Base-by-base conservation (phyloP, 2,329 filamentous ascomycete genomes). In the Curvularia sp. region DNA sequence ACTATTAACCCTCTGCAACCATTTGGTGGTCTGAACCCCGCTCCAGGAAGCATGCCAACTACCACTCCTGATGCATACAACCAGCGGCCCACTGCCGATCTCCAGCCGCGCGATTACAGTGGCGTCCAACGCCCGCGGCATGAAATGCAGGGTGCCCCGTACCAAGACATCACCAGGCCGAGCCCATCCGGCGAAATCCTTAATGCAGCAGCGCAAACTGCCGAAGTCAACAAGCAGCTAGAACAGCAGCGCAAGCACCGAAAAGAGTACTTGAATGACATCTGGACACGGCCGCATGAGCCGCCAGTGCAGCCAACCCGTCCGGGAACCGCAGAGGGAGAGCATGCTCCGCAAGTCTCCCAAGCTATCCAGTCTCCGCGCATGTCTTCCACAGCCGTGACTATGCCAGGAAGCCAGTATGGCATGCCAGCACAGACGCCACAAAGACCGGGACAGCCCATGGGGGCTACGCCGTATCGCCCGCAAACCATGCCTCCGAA, bases 201-300 rank as follows among this genome's bases (percentile, higher is more conserved):
- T 64, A 89, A 90, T 46, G 93, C 97, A 76, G 92, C 93, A 28
- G 88, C 92, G 50, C 92, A 96, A 63, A 90, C 94, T 18, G 92
- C 92, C 57, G 94, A 98, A 67, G 96, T 90, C 80, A 98, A 94
- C 80, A 92, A 95, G 69, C 85, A 86, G 47, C 83, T 98, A 51
- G 92, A 90, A 70, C 86, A 90, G 67, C 90, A 93, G 76, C 89
- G 94, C 58, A 87, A 88, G 39, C 89, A 90, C 78, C 90, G 95
- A 58, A 86, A 84, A 58, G 89, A 93, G 58, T 96, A 92, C 66
- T 83, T 96, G 64, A 88, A 94, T 54, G 88, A 87, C 55, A 85
- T 93, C 64, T 98, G 93, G 90, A 86, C 89, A 64, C 86, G 90
- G 61, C 89, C 91, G 10, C 93, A 96, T 65, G 92, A 97, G 73